phyloP scores from a whole-genome alignment of 2,329 filamentous ascomycete genomes.

The Alternaria brassicae region DNA sequence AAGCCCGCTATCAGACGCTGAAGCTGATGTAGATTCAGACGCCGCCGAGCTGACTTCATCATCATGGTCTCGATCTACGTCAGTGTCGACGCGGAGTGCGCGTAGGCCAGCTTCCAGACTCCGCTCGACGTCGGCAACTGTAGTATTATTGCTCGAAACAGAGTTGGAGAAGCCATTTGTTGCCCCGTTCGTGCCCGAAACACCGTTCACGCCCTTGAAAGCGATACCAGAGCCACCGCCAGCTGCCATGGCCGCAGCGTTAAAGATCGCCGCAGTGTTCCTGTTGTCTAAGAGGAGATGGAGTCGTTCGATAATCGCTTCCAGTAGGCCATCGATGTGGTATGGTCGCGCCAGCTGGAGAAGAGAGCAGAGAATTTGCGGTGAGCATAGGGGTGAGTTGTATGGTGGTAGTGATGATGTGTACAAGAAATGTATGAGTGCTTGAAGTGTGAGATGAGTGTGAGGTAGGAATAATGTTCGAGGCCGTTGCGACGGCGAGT shows the following conservation, averaged over 20 bases:
- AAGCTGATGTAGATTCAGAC: constrained; percentile 39
- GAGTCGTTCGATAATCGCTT: constrained; percentile 89
- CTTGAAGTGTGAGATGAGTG: constrained; percentile 85
- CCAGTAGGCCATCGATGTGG: constrained; percentile 87
- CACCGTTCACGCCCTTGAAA: constrained; percentile 54
- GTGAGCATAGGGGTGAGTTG: constrained; percentile 81
- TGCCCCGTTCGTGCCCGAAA: constrained; percentile 35
- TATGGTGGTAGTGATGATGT: constrained; percentile 84
- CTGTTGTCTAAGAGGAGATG: constrained; percentile 89
- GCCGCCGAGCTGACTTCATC: constrained; percentile 48
- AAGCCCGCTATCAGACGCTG: constrained; percentile 42
- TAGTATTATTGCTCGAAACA: constrained; percentile 5
- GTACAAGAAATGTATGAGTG: constrained; percentile 91
- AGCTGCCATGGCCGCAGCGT: constrained; percentile 96
- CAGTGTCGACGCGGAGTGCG: constrained; percentile 60
- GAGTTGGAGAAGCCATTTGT: constrained; percentile 28
- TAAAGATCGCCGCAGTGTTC: constrained; percentile 96
- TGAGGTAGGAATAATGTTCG: constrained; percentile 92
- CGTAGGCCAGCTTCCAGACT: constrained; percentile 47
- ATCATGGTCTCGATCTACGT: constrained; percentile 47
- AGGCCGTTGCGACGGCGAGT: constrained; percentile 71
- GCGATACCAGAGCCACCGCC: constrained; percentile 87
- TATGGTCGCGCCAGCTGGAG: constrained; percentile 94
- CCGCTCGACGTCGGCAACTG: constrained; percentile 26
- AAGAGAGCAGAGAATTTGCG: constrained; percentile 93